Percentiles rank a stretch among this genome's conserved stretches.
phyloP scores from a whole-genome alignment of 352 stramenopile species.

The Phytopythium vexans region DNA sequence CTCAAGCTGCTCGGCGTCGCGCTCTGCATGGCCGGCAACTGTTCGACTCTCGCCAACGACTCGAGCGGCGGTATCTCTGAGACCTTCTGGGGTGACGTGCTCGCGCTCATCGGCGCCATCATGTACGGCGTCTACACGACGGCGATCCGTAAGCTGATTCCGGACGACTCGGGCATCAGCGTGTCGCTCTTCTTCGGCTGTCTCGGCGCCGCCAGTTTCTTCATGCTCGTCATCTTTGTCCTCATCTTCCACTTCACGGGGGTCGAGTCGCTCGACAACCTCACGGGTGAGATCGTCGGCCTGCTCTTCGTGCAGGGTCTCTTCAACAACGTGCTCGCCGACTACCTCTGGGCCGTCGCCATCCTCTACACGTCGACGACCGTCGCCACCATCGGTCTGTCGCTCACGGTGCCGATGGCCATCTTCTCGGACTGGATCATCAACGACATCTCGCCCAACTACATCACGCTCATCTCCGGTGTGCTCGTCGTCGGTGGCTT shows the following conservation, averaged over 20 bases:
- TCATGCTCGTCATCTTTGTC: constrained; percentile 89
- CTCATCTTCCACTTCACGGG: constrained; percentile 67
- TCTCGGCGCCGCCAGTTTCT: constrained; percentile 93
- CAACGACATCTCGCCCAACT: constrained; percentile 44
- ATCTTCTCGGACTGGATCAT: constrained; percentile 89
- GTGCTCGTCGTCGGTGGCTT: constrained; percentile 75
- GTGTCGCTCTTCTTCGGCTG: constrained; percentile 96
- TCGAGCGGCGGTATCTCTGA: constrained; percentile 26
- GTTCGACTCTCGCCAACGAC: constrained; percentile 87
- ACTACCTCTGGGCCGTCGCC: constrained; percentile 95
- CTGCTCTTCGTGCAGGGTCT: constrained; percentile 89
- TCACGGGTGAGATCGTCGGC: constrained; percentile 77
- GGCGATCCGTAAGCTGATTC: constrained; percentile 69
- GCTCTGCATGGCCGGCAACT: constrained; percentile 88
- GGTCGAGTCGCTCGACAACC: constrained; percentile 59
- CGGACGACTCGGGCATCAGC: constrained; percentile 85
- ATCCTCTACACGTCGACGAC: constrained; percentile 96
- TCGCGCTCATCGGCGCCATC: constrained; percentile 72
- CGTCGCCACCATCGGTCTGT: constrained; percentile 95
- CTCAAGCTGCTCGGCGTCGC: constrained; percentile 85
- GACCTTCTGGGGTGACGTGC: constrained; percentile 57
- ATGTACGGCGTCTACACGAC: constrained; percentile 95
- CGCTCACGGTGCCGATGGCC: constrained; percentile 95
- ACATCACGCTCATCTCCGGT: constrained; percentile 57
- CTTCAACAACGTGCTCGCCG: constrained; percentile 94